A percentile compares a stretch with the other conserved stretches of the same genome.
Evolutionary conservation across 495 filamentous ascomycete genomes (phyloP).

Genomic region (Tuber indicum): DNA sequence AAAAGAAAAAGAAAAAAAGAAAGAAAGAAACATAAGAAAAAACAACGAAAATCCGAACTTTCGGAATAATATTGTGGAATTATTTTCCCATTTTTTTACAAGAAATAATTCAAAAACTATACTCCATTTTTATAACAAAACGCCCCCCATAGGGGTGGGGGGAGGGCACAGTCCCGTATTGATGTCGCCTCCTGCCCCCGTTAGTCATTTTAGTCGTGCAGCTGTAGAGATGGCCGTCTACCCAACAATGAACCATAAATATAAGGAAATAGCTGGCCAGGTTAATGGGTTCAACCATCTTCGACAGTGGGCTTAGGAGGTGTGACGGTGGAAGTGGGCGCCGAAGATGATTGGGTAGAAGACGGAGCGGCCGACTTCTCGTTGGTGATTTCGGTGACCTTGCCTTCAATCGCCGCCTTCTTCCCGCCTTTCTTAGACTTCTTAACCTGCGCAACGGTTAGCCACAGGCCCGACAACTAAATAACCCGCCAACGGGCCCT

Average conservation of each 20-base stretch:
- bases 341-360: constrained; percentile 8
- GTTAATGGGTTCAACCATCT: constrained; percentile 19
- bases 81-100: neutral
- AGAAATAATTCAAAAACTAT: neutral
- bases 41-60: neutral
- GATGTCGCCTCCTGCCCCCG: neutral
- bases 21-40: neutral
- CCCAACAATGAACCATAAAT: neutral
- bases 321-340: constrained; percentile 17
- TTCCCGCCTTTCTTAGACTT: constrained; percentile 29
- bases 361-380: constrained; percentile 9
- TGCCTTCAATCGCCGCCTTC: constrained; percentile 6
- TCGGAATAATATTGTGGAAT: neutral
- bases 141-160: neutral
- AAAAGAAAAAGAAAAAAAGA: neutral
- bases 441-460: constrained; percentile 25
- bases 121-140: neutral
- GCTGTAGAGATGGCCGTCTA: neutral
- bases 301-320: constrained; percentile 36
- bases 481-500: constrained; percentile 10
- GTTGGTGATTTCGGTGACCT: constrained; percentile 3
- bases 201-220: neutral
- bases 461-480: constrained; percentile 6
- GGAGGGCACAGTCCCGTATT: neutral
- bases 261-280: neutral